phyloP scores from a whole-genome alignment of 2,329 filamentous ascomycete species.

The Didymella pomorum region DNA sequence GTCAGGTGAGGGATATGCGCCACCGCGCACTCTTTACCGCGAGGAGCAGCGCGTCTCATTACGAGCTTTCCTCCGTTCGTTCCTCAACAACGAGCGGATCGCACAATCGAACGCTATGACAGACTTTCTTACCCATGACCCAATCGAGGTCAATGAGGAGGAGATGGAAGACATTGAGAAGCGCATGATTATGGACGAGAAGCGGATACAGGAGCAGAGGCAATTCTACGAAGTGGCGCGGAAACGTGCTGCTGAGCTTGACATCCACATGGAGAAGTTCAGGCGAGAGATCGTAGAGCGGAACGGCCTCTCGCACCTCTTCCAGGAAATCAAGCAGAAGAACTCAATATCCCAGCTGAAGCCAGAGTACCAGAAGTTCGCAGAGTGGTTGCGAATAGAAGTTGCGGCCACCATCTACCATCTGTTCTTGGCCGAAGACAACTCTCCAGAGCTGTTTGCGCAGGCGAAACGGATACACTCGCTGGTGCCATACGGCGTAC shows the following conservation, averaged over 20 bases:
- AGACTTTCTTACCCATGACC: constrained; percentile 80
- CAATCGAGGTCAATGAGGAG: constrained; percentile 78
- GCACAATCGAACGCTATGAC: constrained; percentile 83
- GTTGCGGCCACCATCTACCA: constrained; percentile 97
- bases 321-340: constrained; percentile 92
- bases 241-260: constrained; percentile 87
- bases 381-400: constrained; percentile 97
- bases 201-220: constrained; percentile 89
- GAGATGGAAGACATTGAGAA: constrained; percentile 82
- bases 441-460: constrained; percentile 93
- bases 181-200: constrained; percentile 84
- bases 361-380: constrained; percentile 96
- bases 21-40: constrained; percentile 72
- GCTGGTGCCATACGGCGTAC: constrained; percentile 86
- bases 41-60: constrained; percentile 92
- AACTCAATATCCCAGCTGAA: constrained; percentile 85
- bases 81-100: constrained; percentile 84
- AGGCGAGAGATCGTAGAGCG: constrained; percentile 71
- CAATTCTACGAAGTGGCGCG: constrained; percentile 95
- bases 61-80: constrained; percentile 84
- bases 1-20: constrained; percentile 45
- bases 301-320: constrained; percentile 91
- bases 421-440: constrained; percentile 96
- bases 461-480: constrained; percentile 95
- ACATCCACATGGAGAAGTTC: constrained; percentile 95